These are phyloP conservation scores for Thermochaetoides thermophila DNA, from an alignment of 495 filamentous ascomycete species.

Conservation along the genomic window DNA sequence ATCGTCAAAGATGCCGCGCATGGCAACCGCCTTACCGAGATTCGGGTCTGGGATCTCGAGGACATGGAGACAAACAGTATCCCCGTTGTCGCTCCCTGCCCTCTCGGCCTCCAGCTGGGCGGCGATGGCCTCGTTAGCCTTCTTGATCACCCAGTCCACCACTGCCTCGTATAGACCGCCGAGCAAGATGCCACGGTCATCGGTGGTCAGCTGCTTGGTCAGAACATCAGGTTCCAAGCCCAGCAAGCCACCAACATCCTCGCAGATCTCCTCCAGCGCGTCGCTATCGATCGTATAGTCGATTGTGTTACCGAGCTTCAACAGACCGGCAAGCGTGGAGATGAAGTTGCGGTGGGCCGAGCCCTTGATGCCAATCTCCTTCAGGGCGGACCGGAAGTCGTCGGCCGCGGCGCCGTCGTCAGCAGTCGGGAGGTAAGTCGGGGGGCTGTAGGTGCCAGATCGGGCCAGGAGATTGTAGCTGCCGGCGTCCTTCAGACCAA, in stretches of 20 bases:
- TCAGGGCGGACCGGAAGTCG: slow-evolving; percentile 72
- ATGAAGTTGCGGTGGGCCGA: slow-evolving; percentile 63
- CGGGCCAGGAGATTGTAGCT: slow-evolving; percentile 64
- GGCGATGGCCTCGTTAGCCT: slow-evolving; percentile 79
- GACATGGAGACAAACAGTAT: slow-evolving; percentile 80
- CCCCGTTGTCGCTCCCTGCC: slow-evolving; percentile 41
- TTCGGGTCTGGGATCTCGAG: slow-evolving; percentile 70
- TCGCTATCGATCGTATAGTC: slow-evolving; percentile 79
- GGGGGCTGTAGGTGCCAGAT: slow-evolving; percentile 76
- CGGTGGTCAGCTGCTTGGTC: slow-evolving; percentile 58
- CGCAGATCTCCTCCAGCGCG: slow-evolving; percentile 69
- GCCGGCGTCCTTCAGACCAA: slow-evolving; percentile 69
- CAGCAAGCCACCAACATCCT: slow-evolving; percentile 75
- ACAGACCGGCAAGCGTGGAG: slow-evolving; percentile 66
- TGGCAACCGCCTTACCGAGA: slow-evolving; percentile 69
- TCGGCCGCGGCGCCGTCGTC: slow-evolving; percentile 89
- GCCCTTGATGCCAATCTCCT: slow-evolving; percentile 85
- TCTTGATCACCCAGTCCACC: slow-evolving; percentile 84
- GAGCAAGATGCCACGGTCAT: slow-evolving; percentile 70
- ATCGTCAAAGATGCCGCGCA: slow-evolving; percentile 87
- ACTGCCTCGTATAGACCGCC: slow-evolving; percentile 83
- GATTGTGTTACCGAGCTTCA: slow-evolving; percentile 83
- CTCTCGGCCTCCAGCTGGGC: slow-evolving; percentile 55
- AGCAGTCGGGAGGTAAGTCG: slow-evolving; percentile 78
- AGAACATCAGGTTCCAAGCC: slow-evolving; percentile 80